A percentile compares a stretch with the other conserved stretches of the same genome.
Evolutionary conservation across 2,329 filamentous ascomycete genomes (phyloP).

Genomic region (Chalaropsis thielavioides): DNA sequence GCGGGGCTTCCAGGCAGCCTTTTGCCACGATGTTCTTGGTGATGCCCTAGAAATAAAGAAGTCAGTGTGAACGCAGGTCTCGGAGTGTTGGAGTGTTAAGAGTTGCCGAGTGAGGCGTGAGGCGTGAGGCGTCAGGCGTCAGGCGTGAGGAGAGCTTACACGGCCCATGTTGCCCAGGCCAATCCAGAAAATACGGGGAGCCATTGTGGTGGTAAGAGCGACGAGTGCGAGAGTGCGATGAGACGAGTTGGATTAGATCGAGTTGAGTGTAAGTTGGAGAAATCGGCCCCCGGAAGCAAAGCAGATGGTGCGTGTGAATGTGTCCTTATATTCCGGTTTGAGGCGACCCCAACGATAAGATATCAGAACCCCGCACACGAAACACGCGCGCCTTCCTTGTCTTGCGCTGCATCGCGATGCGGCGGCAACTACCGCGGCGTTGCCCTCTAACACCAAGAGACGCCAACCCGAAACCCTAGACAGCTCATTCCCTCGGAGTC

Average conservation of each 20-base stretch:
- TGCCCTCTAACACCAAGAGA: not conserved
- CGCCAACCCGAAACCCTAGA: not conserved
- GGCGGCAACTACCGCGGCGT: not conserved
- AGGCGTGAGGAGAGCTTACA: constrained; percentile 31
- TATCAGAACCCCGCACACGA: not conserved
- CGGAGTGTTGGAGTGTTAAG: not conserved
- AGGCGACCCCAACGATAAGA: not conserved
- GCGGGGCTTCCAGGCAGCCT: constrained; percentile 51
- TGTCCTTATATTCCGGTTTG: not conserved
- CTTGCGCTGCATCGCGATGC: not conserved
- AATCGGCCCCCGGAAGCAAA: not conserved
- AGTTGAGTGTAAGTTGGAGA: not conserved
- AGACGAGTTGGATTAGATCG: not conserved
- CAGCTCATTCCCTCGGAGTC: not conserved
- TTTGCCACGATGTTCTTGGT: constrained; percentile 70
- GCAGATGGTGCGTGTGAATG: not conserved
- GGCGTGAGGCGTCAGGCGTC: constrained; percentile 4
- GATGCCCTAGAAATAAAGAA: constrained; percentile 49
- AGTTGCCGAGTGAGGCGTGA: not conserved
- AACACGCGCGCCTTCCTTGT: not conserved
- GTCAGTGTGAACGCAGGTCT: too few species aligned
- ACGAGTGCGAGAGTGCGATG: not conserved
- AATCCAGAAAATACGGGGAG: constrained; percentile 44
- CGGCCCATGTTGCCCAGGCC: constrained; percentile 81
- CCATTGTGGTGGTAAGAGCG: constrained; percentile 19